phyloP scores from a whole-genome alignment of 768 basidiomycete genomes.

The Lactarius quietus region DNA sequence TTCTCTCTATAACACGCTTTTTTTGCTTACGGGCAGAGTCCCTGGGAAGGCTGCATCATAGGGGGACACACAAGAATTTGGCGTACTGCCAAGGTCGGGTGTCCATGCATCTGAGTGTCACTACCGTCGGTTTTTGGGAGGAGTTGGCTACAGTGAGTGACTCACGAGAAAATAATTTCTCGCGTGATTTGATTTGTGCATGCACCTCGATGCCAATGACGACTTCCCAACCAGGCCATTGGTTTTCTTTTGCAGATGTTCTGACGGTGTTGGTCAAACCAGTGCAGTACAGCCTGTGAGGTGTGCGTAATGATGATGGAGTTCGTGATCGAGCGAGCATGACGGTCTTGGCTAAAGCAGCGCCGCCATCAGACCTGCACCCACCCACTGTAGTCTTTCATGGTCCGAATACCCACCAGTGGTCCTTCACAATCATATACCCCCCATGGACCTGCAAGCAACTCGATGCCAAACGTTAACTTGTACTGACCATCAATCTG shows the following conservation, averaged over 20 bases:
- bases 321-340: constrained; percentile 24
- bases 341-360: constrained; percentile 6
- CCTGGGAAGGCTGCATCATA: constrained; percentile 94
- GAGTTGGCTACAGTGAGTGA: constrained; percentile 2
- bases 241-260: constrained; percentile 26
- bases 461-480: background rate
- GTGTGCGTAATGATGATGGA: constrained; percentile 14
- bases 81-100: constrained; percentile 44
- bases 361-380: constrained; percentile 4
- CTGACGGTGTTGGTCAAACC: constrained; percentile 8
- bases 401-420: constrained; percentile 5
- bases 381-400: background rate
- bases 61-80: constrained; percentile 70
- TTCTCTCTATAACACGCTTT: constrained; percentile 1
- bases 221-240: constrained; percentile 88
- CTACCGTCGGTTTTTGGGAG: background rate
- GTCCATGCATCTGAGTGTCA: constrained; percentile 38
- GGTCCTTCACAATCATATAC: constrained; percentile 14
- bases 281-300: constrained; percentile 11
- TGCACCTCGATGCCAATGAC: constrained; percentile 95
- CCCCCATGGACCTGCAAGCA: background rate
- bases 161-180: constrained; percentile 84
- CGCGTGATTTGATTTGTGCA: constrained; percentile 83
- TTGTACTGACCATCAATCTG: constrained; percentile 8
- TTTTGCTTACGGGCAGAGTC: constrained; percentile 71